Conservation (phyloP, 75 land plant genomes). For the Picea glauca region DNA sequence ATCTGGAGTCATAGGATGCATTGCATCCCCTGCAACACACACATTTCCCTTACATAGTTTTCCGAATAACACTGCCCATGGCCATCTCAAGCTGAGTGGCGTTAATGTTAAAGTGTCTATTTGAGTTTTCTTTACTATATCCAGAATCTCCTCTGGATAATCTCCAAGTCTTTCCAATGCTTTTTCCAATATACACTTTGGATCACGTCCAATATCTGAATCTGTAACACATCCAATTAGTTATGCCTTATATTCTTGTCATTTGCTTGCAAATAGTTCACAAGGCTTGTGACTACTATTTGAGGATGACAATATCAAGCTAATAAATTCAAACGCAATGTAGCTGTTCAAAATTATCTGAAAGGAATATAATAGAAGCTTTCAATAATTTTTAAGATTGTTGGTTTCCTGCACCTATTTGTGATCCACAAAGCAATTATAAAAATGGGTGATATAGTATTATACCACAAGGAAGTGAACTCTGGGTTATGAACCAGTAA, state of each 20-base stretch:
- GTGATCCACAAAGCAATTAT: no score
- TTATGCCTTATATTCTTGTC: background rate
- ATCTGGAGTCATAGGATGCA: conserved; percentile 62
- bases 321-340: background rate
- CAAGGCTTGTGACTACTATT: background rate
- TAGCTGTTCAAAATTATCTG: background rate
- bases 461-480: no score
- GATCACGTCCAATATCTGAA: conserved; percentile 12
- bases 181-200: conserved; percentile 18
- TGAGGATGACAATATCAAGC: background rate
- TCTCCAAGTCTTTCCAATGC: conserved; percentile 9
- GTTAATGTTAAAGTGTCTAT: conserved; percentile 8
- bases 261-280: background rate
- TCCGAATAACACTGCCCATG: conserved; percentile 30
- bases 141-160: conserved; percentile 10
- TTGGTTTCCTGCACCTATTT: no score
- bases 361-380: background rate
- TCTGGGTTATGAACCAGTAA: no score
- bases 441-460: no score
- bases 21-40: conserved; percentile 61
- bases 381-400: no score
- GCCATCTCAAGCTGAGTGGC: conserved; percentile 33
- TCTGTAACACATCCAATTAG: background rate
- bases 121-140: conserved; percentile 17
- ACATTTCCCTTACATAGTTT: conserved; percentile 34